Conservation (phyloP, 179 eudicot species). For the Heliamphora pulchella region DNA sequence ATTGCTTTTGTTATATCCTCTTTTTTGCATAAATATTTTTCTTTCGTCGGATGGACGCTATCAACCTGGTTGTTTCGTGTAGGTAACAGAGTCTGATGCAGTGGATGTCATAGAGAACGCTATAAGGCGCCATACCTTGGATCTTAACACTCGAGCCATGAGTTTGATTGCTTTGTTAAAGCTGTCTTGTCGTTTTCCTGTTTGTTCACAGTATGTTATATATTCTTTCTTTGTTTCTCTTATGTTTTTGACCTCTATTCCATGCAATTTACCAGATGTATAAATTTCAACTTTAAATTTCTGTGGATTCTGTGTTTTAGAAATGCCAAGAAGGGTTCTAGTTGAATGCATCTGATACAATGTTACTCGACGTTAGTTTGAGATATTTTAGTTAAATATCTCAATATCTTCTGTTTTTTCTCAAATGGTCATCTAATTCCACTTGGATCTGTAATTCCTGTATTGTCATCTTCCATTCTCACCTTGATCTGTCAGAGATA, state of each 20-base stretch:
- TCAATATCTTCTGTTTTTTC: background rate
- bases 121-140: conserved; percentile 56
- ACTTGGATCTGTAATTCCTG: background rate
- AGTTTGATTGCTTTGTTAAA: conserved; percentile 79
- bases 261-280: background rate
- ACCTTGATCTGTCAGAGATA: background rate
- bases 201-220: conserved; percentile 71
- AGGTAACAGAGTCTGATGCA: conserved; percentile 93
- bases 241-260: no score
- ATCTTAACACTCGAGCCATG: conserved; percentile 80
- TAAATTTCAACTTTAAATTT: background rate
- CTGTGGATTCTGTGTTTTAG: background rate
- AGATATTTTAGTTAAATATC: background rate
- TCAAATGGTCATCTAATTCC: conserved; percentile 2
- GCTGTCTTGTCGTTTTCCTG: conserved; percentile 89
- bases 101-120: conserved; percentile 77
- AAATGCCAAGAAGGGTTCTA: background rate
- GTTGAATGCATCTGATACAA: background rate
- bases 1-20: background rate
- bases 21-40: conserved; percentile 3
- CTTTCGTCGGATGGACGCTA: conserved; percentile 1
- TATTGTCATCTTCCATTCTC: background rate
- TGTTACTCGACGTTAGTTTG: background rate
- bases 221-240: conserved; percentile 3
- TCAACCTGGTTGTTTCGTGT: conserved; percentile 23